Conservation (phyloP, 371 early-diverging fungal genomes). For the Blastocladiella emersonii region DNA sequence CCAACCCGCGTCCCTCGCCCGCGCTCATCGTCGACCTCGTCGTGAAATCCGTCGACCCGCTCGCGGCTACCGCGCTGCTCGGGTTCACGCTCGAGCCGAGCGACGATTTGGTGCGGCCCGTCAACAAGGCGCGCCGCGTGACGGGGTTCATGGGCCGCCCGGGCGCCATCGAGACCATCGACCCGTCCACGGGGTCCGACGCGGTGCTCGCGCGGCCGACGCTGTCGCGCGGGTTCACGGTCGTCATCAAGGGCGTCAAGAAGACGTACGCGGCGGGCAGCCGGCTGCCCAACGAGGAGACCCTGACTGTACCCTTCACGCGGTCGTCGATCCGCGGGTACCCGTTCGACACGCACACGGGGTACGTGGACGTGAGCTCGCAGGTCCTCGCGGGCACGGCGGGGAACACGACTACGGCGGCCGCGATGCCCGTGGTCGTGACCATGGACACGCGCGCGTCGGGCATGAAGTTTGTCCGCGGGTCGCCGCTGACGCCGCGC, state of each 20-base stretch:
- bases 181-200: background rate
- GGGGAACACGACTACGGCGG: background rate
- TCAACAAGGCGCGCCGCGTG: background rate
- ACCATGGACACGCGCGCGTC: background rate
- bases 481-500: slow-evolving; percentile 9
- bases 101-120: background rate
- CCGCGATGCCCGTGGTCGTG: background rate
- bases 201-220: background rate
- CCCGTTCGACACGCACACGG: background rate
- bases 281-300: background rate
- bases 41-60: background rate
- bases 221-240: background rate
- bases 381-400: background rate
- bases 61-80: background rate
- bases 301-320: background rate
- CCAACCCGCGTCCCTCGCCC: background rate
- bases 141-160: background rate
- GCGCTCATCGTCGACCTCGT: background rate
- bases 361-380: slow-evolving; percentile 1
- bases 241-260: background rate
- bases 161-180: background rate
- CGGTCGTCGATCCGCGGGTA: background rate
- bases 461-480: background rate
- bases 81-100: background rate
- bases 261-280: background rate